These are phyloP conservation scores for Onygenales sp. DNA, from an alignment of 2,329 filamentous ascomycete genomes.

Conservation along the genomic window DNA sequence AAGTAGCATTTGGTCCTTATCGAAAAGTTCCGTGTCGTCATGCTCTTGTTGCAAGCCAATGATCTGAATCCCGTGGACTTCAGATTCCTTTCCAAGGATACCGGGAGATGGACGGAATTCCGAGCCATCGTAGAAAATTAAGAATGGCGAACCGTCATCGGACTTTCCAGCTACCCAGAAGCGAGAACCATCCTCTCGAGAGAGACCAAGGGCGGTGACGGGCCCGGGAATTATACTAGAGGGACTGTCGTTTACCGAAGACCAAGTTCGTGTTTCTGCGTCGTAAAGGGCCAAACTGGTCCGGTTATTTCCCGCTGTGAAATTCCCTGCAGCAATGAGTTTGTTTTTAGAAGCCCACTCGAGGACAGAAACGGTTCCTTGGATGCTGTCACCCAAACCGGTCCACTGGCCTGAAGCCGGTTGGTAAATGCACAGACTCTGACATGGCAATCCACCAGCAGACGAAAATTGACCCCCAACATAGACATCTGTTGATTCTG, in stretches of 20 bases:
- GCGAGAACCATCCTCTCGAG: conserved; percentile 59
- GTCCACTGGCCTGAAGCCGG: conserved; percentile 65
- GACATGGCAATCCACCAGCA: conserved; percentile 74
- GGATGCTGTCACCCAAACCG: conserved; percentile 62
- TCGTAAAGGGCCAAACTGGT: conserved; percentile 67
- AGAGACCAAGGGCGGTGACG: conserved; percentile 65
- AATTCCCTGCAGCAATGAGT: conserved; percentile 67
- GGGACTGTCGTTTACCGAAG: conserved; percentile 49
- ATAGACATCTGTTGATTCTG: conserved; percentile 64
- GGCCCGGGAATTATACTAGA: conserved; percentile 59
- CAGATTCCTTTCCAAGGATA: conserved; percentile 54
- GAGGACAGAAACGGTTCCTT: conserved; percentile 61
- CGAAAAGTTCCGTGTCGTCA: conserved; percentile 52
- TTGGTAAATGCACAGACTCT: conserved; percentile 71
- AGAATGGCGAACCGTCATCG: conserved; percentile 58
- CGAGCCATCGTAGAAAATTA: conserved; percentile 72
- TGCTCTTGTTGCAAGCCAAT: conserved; percentile 64
- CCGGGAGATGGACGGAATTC: conserved; percentile 59
- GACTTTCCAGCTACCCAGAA: conserved; percentile 75
- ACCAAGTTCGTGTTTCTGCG: conserved; percentile 57
- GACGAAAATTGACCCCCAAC: conserved; percentile 78
- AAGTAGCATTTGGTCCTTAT: conserved; percentile 61
- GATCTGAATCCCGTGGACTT: conserved; percentile 72
- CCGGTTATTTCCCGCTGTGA: conserved; percentile 57
- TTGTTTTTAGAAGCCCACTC: conserved; percentile 65